Evolutionary conservation across 2,329 filamentous ascomycete species (phyloP).

Genomic region (Didymosphaeria variabile): DNA sequence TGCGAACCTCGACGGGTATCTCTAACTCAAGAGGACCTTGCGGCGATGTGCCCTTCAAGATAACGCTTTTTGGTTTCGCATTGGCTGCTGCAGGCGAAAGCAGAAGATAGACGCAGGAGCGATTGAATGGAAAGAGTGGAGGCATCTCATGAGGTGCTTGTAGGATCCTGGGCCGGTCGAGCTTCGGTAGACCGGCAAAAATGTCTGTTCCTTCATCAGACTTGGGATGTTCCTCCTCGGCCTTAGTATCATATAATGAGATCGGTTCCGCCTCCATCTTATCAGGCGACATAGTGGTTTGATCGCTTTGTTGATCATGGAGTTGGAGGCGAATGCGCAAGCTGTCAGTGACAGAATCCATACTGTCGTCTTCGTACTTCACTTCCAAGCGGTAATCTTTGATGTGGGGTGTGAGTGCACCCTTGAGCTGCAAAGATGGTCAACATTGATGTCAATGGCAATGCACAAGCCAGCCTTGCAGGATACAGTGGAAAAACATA

Average conservation of each 20-base stretch:
- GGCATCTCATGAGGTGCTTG: constrained; percentile 71
- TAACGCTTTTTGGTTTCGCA: constrained; percentile 61
- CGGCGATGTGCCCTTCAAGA: constrained; percentile 63
- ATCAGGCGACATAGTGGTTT: neutral
- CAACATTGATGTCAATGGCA: neutral
- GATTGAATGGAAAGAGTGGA: constrained; percentile 69
- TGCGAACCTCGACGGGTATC: constrained; percentile 65
- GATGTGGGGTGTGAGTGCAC: constrained; percentile 70
- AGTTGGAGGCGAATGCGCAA: constrained; percentile 49
- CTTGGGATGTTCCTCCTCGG: constrained; percentile 49
- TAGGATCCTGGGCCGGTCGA: constrained; percentile 64
- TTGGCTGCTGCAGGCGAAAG: constrained; percentile 61
- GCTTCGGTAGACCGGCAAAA: constrained; percentile 60
- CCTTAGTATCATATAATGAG: constrained; percentile 65
- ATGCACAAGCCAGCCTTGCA: neutral
- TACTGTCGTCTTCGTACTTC: constrained; percentile 65
- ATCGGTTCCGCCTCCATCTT: constrained; percentile 52
- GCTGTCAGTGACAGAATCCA: constrained; percentile 63
- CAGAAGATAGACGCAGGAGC: constrained; percentile 71
- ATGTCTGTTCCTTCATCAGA: constrained; percentile 42
- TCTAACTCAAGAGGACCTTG: constrained; percentile 68
- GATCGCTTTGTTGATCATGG: constrained; percentile 13
- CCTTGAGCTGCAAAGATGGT: constrained; percentile 60
- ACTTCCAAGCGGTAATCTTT: constrained; percentile 69
- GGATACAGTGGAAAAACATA: neutral